Conservation (phyloP, 495 filamentous ascomycete species). For the Clavariopsis aquatica region DNA sequence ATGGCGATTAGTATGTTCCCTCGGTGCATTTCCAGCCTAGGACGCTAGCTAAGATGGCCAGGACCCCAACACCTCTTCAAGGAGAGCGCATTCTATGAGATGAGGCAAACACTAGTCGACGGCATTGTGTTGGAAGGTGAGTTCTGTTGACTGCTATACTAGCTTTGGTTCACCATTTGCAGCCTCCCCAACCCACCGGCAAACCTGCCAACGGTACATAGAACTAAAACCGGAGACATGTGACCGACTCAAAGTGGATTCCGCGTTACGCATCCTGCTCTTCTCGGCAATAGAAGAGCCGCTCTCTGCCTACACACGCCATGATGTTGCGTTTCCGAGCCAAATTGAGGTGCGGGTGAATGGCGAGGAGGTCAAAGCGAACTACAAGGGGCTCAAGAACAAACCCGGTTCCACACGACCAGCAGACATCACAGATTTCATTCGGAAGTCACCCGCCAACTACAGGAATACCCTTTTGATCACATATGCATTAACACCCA, state of each 20-base stretch:
- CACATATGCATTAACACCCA: conserved; percentile 88
- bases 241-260: conserved; percentile 54
- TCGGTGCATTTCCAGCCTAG: neutral
- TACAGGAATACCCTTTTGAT: conserved; percentile 78
- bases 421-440: conserved; percentile 78
- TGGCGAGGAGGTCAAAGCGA: conserved; percentile 79
- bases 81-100: conserved; percentile 44
- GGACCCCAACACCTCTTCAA: conserved; percentile 34
- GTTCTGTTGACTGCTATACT: neutral
- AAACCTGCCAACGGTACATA: conserved; percentile 56
- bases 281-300: conserved; percentile 68
- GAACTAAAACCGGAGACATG: conserved; percentile 53
- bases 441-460: conserved; percentile 63
- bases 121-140: conserved; percentile 41
- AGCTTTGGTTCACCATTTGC: neutral
- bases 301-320: conserved; percentile 56
- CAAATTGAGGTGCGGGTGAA: conserved; percentile 93
- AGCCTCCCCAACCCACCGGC: conserved; percentile 52
- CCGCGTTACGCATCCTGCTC: conserved; percentile 67
- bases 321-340: conserved; percentile 84
- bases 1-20: neutral
- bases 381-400: conserved; percentile 90
- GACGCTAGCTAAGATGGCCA: conserved; percentile 8
- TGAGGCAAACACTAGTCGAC: conserved; percentile 37
- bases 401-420: conserved; percentile 91